Conservation (phyloP, 352 stramenopile species). For the Globisporangium viniferum region DNA sequence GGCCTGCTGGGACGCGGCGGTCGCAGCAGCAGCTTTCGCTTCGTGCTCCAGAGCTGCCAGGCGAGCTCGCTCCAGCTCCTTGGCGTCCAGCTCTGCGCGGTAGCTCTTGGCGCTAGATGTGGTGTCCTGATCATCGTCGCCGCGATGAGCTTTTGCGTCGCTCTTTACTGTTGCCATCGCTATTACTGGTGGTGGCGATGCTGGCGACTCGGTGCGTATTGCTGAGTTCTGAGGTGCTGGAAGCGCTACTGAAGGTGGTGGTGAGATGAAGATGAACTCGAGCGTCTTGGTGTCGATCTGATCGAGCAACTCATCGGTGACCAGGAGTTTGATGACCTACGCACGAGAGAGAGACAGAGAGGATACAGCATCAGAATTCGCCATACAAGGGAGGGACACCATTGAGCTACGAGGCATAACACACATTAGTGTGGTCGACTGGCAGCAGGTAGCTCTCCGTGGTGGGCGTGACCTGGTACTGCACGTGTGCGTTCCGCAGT, state of each 20-base stretch:
- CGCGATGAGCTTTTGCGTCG: neutral
- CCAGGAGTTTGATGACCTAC: slow-evolving; percentile 47
- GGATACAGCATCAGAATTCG: neutral
- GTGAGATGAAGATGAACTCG: slow-evolving; percentile 42
- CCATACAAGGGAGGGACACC: neutral
- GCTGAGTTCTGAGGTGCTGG: neutral
- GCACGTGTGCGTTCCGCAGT: slow-evolving; percentile 23
- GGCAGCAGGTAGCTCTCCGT: slow-evolving; percentile 54
- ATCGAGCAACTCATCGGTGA: slow-evolving; percentile 50
- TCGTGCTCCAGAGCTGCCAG: neutral
- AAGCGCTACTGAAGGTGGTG: neutral
- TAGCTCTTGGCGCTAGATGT: neutral
- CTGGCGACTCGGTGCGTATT: neutral
- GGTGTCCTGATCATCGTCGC: neutral
- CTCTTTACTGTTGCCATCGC: neutral
- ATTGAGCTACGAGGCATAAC: neutral
- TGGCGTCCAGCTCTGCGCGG: neutral
- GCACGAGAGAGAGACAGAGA: neutral
- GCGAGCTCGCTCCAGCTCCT: slow-evolving; percentile 4
- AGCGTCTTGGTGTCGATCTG: slow-evolving; percentile 37
- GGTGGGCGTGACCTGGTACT: slow-evolving; percentile 49
- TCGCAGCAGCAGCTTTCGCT: slow-evolving; percentile 19
- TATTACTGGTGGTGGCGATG: neutral
- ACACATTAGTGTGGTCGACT: slow-evolving; percentile 53
- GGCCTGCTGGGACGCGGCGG: slow-evolving; percentile 19